A percentile compares a stretch with the other conserved stretches of the same genome.
phyloP scores from a whole-genome alignment of 2,329 filamentous ascomycete species.

The Nigrospora osmanthi region DNA sequence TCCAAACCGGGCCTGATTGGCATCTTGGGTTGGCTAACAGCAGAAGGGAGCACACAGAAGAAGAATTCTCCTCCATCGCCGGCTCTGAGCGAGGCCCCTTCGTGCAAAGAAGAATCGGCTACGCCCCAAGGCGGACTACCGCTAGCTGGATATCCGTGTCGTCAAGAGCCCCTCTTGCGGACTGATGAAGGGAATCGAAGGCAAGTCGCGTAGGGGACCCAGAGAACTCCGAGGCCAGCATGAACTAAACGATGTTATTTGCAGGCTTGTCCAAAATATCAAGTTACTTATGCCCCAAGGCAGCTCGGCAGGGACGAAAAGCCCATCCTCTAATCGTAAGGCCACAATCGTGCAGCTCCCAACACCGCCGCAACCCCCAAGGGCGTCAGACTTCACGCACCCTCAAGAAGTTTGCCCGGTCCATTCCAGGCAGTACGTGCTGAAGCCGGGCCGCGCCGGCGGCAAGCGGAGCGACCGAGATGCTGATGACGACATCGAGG shows the following conservation, averaged over 20 bases:
- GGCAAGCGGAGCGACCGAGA: too few species aligned
- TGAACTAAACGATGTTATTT: neutral
- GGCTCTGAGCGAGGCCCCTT: too few species aligned
- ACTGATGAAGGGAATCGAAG: too few species aligned
- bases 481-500: neutral
- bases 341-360: conserved; percentile 17
- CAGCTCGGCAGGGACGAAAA: conserved; percentile 3
- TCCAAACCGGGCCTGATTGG: too few species aligned
- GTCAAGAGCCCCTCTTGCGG: too few species aligned
- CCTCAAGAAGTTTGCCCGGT: neutral
- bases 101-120: too few species aligned
- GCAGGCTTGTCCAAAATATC: conserved; percentile 15
- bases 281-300: conserved; percentile 13
- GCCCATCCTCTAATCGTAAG: conserved; percentile 14
- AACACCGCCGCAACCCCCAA: neutral
- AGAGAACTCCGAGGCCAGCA: neutral
- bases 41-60: too few species aligned
- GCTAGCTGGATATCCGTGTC: too few species aligned
- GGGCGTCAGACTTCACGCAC: neutral
- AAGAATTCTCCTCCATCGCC: too few species aligned
- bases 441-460: too few species aligned
- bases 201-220: neutral
- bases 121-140: too few species aligned
- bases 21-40: too few species aligned
- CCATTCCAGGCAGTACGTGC: neutral